phyloP scores from a whole-genome alignment of 177 flowering plant genomes.

The Telopea speciosissima region DNA sequence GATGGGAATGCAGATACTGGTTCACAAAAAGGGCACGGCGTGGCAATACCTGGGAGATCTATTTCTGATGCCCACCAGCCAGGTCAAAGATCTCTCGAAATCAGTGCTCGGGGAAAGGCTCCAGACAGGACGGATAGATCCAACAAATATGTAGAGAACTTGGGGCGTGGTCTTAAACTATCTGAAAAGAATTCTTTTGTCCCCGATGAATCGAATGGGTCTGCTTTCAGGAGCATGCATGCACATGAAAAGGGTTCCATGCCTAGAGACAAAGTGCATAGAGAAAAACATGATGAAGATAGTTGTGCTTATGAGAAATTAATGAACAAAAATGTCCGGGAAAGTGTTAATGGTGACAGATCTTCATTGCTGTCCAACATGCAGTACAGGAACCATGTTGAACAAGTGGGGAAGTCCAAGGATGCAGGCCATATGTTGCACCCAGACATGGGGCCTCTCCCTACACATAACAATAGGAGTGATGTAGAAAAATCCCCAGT shows the following conservation, averaged over 20 bases:
- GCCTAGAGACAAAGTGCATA: constrained; percentile 32
- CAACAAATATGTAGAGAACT: constrained; percentile 30
- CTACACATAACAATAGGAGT: constrained; percentile 28
- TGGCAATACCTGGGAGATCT: constrained; percentile 30
- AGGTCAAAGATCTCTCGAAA: constrained; percentile 31
- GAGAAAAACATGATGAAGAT: constrained; percentile 39
- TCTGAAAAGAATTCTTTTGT: constrained; percentile 28
- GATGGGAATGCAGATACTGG: constrained; percentile 30
- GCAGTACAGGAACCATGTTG: constrained; percentile 36
- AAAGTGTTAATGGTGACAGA: constrained; percentile 33
- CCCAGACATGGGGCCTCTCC: constrained; percentile 21
- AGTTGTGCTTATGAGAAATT: constrained; percentile 30
- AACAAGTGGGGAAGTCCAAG: constrained; percentile 31
- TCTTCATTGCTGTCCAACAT: constrained; percentile 25
- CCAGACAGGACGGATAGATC: constrained; percentile 32
- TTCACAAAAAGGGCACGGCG: constrained; percentile 25
- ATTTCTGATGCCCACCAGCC: constrained; percentile 35
- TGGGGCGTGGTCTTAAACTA: constrained; percentile 27
- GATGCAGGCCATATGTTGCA: constrained; percentile 31
- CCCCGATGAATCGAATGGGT: constrained; percentile 17
- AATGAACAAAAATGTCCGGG: constrained; percentile 31
- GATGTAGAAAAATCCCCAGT: constrained; percentile 25
- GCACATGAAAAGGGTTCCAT: constrained; percentile 24
- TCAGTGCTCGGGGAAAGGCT: constrained; percentile 24
- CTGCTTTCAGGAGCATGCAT: constrained; percentile 15